Evolutionary conservation across 495 filamentous ascomycete species (phyloP).

Genomic region (Rusavskia elegans): DNA sequence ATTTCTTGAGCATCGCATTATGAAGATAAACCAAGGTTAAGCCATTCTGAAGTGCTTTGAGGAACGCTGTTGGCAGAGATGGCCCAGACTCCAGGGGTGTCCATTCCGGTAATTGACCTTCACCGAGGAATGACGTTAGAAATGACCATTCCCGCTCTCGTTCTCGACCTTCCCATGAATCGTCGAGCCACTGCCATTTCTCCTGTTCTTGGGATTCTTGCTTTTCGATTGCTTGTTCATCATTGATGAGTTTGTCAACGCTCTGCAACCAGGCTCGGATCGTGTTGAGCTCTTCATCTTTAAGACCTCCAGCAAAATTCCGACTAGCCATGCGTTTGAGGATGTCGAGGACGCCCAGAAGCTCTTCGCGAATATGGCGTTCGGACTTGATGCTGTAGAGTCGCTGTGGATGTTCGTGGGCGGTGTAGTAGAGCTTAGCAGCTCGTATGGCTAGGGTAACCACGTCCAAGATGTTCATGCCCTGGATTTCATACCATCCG

Average conservation of each 20-base stretch:
- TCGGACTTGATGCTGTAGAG: slow-evolving; percentile 77
- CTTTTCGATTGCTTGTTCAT: slow-evolving; percentile 61
- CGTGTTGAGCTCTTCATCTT: slow-evolving; percentile 50
- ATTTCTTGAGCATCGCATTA: slow-evolving; percentile 73
- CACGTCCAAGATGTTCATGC: slow-evolving; percentile 78
- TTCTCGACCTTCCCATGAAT: slow-evolving; percentile 67
- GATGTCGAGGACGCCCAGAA: slow-evolving; percentile 73
- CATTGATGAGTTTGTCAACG: slow-evolving; percentile 55
- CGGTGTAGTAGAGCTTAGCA: slow-evolving; percentile 87
- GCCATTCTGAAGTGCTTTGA: slow-evolving; percentile 59
- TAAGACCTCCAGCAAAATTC: slow-evolving; percentile 73
- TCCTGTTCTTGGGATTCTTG: slow-evolving; percentile 52
- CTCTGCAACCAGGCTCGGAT: slow-evolving; percentile 63
- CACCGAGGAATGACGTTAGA: slow-evolving; percentile 49
- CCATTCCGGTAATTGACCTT: slow-evolving; percentile 52
- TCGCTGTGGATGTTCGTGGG: slow-evolving; percentile 65
- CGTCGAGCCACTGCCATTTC: slow-evolving; percentile 65
- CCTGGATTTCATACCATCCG: slow-evolving; percentile 75
- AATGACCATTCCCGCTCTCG: slow-evolving; percentile 58
- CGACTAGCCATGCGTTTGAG: slow-evolving; percentile 79
- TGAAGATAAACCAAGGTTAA: slow-evolving; percentile 71
- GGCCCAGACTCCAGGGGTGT: slow-evolving; percentile 36
- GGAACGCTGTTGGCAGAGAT: slow-evolving; percentile 56
- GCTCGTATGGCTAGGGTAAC: slow-evolving; percentile 87
- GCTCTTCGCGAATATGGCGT: slow-evolving; percentile 61